A percentile compares a stretch with the other conserved stretches of the same genome.
Conservation (phyloP, 257 asterid genomes). For the Oldenlandia corymbosa region DNA sequence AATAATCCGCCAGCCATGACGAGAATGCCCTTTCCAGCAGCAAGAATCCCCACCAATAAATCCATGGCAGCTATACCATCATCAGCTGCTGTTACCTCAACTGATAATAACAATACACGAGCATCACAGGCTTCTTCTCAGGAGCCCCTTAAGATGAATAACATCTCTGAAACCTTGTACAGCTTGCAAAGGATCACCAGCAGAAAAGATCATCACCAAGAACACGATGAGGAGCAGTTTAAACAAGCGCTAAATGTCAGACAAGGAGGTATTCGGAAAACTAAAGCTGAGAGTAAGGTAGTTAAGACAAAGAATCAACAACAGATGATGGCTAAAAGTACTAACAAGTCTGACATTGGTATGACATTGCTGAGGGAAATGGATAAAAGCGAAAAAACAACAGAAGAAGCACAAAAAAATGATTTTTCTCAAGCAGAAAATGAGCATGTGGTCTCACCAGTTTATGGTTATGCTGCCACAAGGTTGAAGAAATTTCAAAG, state of each 20-base stretch:
- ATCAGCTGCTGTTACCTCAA: constrained; percentile 25
- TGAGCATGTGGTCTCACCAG: constrained; percentile 33
- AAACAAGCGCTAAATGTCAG: constrained; percentile 59
- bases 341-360: constrained; percentile 37
- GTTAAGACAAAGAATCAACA: constrained; percentile 47
- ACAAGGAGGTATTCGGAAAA: constrained; percentile 63
- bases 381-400: constrained; percentile 25
- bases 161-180: constrained; percentile 46
- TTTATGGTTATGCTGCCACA: constrained; percentile 19
- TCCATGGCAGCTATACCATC: constrained; percentile 35
- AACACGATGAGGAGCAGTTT: constrained; percentile 60
- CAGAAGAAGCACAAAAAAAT: constrained; percentile 37
- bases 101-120: too few species aligned
- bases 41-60: constrained; percentile 52
- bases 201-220: constrained; percentile 45
- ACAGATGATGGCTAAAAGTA: constrained; percentile 36
- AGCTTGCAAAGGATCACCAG: constrained; percentile 43
- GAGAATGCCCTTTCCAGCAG: constrained; percentile 66
- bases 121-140: constrained; percentile 30
- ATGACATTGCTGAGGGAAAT: constrained; percentile 34
- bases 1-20: constrained; percentile 44
- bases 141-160: constrained; percentile 34
- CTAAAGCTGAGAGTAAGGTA: constrained; percentile 49
- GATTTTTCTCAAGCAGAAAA: constrained; percentile 53
- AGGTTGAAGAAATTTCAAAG: constrained; percentile 46